Evolutionary conservation across 2,329 filamentous ascomycete genomes (phyloP).

Genomic region (Trichoderma guizhouense): DNA sequence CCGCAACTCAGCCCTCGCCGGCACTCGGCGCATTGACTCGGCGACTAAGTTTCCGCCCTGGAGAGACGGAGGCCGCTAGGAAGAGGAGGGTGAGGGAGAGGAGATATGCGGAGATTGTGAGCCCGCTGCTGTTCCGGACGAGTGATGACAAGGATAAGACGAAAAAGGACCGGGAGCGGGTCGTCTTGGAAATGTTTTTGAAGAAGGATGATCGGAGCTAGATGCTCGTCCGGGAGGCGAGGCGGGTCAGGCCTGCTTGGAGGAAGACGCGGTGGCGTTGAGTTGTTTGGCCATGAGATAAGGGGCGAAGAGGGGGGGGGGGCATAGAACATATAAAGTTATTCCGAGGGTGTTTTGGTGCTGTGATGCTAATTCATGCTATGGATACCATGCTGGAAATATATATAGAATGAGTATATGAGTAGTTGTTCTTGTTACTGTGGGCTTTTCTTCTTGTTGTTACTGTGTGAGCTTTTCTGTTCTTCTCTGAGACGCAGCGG

Average conservation of each 20-base stretch:
- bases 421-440: background rate
- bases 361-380: background rate
- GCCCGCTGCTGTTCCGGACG: conserved; percentile 57
- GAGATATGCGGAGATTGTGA: conserved; percentile 63
- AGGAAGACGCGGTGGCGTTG: conserved; percentile 1
- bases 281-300: background rate
- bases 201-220: conserved; percentile 34
- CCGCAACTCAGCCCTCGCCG: conserved; percentile 34
- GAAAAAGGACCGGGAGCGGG: conserved; percentile 61
- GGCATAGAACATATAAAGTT: background rate
- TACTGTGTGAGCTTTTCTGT: background rate
- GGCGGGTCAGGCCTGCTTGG: conserved; percentile 16
- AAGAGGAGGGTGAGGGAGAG: conserved; percentile 58
- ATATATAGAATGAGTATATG: background rate
- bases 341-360: background rate
- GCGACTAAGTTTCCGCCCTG: conserved; percentile 46
- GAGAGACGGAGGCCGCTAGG: conserved; percentile 30
- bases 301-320: background rate
- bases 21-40: conserved; percentile 35
- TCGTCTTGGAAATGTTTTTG: conserved; percentile 67
- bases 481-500: background rate
- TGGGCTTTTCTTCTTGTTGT: background rate
- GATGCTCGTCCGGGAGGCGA: conserved; percentile 17
- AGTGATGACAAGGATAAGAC: conserved; percentile 53
- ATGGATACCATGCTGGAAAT: background rate